phyloP scores from a whole-genome alignment of 2,329 filamentous ascomycete genomes.

The Diaporthe ilicicola region DNA sequence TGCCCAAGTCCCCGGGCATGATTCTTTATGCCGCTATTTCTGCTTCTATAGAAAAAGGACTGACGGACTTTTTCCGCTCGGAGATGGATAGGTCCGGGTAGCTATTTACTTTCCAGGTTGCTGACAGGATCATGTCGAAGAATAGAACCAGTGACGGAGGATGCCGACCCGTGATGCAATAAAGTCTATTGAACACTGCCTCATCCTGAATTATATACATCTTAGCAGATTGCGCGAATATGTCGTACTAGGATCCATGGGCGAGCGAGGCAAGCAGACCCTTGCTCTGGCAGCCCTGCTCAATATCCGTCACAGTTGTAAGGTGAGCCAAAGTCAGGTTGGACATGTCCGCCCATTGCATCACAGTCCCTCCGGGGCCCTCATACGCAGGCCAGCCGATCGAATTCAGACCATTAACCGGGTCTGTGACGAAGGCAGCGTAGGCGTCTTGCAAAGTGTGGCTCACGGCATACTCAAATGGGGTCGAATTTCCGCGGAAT shows the following conservation, averaged over 20 bases:
- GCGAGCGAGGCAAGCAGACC: conserved; percentile 1
- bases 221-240: not conserved
- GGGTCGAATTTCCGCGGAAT: conserved; percentile 34
- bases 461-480: conserved; percentile 33
- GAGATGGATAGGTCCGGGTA: conserved; percentile 1
- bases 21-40: conserved; percentile 68
- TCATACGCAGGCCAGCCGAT: conserved; percentile 32
- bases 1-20: conserved; percentile 61
- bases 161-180: not conserved
- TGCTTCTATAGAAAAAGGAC: conserved; percentile 59
- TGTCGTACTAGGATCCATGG: not conserved
- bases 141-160: not conserved
- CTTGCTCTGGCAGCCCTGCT: conserved; percentile 15
- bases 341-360: conserved; percentile 23
- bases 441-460: conserved; percentile 37
- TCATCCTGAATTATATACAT: not conserved
- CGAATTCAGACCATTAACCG: conserved; percentile 52
- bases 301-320: conserved; percentile 11
- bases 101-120: not conserved
- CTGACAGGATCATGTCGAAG: too few species aligned
- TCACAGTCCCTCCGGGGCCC: not conserved
- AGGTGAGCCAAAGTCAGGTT: conserved; percentile 20
- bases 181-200: not conserved
- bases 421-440: conserved; percentile 38
- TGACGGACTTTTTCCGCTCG: conserved; percentile 22